Percentiles rank a stretch among this genome's conserved stretches.
phyloP scores from a whole-genome alignment of 805 yeast species.

The Metschnikowia shivogae region DNA sequence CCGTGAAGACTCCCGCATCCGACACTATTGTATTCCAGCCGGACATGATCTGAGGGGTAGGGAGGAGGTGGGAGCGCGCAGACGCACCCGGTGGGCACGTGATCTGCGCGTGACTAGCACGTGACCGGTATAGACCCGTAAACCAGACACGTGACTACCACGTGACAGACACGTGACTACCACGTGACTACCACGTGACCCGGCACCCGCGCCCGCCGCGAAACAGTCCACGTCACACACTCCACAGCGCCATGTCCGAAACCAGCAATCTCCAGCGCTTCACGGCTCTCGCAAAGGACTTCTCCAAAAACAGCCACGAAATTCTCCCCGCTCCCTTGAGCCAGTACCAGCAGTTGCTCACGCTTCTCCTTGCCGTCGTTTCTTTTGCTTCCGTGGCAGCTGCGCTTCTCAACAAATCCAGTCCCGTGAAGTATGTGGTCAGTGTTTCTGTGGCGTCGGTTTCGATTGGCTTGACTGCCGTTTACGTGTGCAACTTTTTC shows the following conservation, averaged over 20 bases:
- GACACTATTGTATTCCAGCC: conserved; percentile 66
- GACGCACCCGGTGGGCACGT: too few species aligned
- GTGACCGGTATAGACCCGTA: too few species aligned
- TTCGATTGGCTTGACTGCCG: conserved; percentile 34
- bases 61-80: background rate
- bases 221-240: background rate
- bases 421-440: conserved; percentile 19
- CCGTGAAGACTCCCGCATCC: conserved; percentile 65
- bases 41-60: conserved; percentile 4
- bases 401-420: conserved; percentile 16
- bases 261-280: conserved; percentile 4
- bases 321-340: conserved; percentile 12
- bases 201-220: background rate
- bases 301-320: conserved; percentile 9
- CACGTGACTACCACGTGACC: too few species aligned
- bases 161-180: too few species aligned
- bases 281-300: conserved; percentile 12
- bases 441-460: conserved; percentile 34
- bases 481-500: conserved; percentile 38
- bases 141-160: too few species aligned
- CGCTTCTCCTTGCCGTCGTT: conserved; percentile 13
- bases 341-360: conserved; percentile 12
- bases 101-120: too few species aligned
- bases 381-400: conserved; percentile 15
- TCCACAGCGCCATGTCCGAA: conserved; percentile 3